Evolutionary conservation across 2,329 filamentous ascomycete species (phyloP).

Genomic region (Macrophomina pseudophaseolina): DNA sequence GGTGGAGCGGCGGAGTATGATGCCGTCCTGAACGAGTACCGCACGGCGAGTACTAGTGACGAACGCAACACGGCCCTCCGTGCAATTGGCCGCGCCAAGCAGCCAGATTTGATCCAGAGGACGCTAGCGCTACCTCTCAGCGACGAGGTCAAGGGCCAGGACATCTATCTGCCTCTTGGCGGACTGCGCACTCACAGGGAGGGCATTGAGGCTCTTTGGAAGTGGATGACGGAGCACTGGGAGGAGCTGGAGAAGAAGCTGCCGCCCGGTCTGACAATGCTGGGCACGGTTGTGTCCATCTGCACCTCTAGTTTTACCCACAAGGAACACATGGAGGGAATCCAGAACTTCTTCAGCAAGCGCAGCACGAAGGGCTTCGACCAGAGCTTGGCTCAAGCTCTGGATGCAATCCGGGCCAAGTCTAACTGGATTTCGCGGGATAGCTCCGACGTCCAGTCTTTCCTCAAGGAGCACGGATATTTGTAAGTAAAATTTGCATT

Average conservation of each 20-base stretch:
- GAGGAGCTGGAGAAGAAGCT: conserved; percentile 79
- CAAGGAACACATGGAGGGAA: conserved; percentile 73
- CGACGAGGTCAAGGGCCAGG: conserved; percentile 88
- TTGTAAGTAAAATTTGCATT: conserved; percentile 37
- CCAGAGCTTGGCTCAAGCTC: conserved; percentile 85
- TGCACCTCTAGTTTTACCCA: conserved; percentile 81
- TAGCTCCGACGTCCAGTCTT: conserved; percentile 73
- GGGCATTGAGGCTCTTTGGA: conserved; percentile 80
- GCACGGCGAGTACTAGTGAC: conserved; percentile 75
- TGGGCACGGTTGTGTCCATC: conserved; percentile 82
- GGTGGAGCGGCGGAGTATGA: conserved; percentile 90
- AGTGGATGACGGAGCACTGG: conserved; percentile 88
- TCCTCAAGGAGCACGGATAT: conserved; percentile 72
- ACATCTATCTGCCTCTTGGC: conserved; percentile 86
- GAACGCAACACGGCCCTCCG: conserved; percentile 92
- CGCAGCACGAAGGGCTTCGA: conserved; percentile 90
- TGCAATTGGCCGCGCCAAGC: conserved; percentile 76
- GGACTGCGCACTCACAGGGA: conserved; percentile 77
- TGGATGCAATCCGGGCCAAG: conserved; percentile 85
- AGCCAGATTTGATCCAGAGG: conserved; percentile 78
- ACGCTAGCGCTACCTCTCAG: conserved; percentile 77
- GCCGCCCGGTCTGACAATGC: conserved; percentile 83
- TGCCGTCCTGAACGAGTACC: conserved; percentile 75
- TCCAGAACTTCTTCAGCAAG: conserved; percentile 79
- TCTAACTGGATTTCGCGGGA: conserved; percentile 80